A percentile compares a stretch with the other conserved stretches of the same genome.
Conservation (phyloP, 2,329 filamentous ascomycete species). For the Neonectria neomacrospora region DNA sequence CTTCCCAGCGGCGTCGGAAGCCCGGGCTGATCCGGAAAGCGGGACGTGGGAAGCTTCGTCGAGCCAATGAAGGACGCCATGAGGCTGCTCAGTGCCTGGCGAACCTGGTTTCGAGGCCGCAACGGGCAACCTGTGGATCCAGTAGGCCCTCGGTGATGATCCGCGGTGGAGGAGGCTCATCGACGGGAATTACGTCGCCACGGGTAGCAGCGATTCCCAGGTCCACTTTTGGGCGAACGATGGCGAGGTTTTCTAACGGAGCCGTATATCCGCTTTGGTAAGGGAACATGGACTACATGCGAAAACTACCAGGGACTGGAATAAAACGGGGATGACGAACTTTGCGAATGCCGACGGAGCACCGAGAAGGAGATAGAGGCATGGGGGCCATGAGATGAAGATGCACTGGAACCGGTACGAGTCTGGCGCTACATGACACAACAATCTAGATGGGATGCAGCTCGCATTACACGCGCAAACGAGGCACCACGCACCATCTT, state of each 20-base stretch:
- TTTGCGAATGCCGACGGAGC: conserved; percentile 43
- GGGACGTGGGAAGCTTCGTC: not conserved
- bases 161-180: conserved; percentile 30
- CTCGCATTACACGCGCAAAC: conserved; percentile 16
- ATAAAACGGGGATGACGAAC: conserved; percentile 10
- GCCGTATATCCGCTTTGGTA: conserved; percentile 35
- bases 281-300: not conserved
- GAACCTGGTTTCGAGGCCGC: not conserved
- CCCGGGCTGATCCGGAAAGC: conserved; percentile 34
- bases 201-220: conserved; percentile 32
- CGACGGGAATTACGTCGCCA: conserved; percentile 38
- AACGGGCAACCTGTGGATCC: conserved; percentile 17
- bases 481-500: not conserved
- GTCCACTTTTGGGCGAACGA: conserved; percentile 33
- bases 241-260: conserved; percentile 33
- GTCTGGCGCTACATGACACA: conserved; percentile 15
- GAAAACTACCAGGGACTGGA: conserved; percentile 7
- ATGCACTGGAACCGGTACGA: conserved; percentile 6
- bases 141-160: conserved; percentile 18
- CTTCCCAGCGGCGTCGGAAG: conserved; percentile 10
- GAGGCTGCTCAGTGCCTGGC: conserved; percentile 1
- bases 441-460: conserved; percentile 20
- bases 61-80: conserved; percentile 29
- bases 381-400: conserved; percentile 22
- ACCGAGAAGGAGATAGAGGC: conserved; percentile 32